Conservation (phyloP, 163 green algal genomes). For the Scenedesmus sp. region DNA sequence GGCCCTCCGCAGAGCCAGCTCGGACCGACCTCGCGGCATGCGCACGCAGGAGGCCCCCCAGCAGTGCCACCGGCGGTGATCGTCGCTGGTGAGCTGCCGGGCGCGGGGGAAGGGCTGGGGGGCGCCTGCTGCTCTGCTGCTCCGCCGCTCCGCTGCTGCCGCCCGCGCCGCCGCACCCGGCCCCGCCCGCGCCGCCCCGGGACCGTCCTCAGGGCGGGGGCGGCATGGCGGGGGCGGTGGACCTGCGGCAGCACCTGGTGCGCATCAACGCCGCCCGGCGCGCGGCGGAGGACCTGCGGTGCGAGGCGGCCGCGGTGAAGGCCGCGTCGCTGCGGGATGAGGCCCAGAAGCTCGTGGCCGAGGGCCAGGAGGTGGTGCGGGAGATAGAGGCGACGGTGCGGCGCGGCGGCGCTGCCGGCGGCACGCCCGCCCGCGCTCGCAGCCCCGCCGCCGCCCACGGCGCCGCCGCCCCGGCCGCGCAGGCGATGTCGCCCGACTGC, state of each 20-base stretch:
- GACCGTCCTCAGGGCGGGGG: too few relatives aligned
- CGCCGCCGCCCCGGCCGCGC: neutral
- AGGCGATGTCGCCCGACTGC: conserved; percentile 14
- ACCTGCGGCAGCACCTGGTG: neutral
- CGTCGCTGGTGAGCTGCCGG: too few relatives aligned
- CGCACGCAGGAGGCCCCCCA: too few relatives aligned
- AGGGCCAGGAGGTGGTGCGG: neutral
- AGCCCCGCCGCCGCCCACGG: neutral
- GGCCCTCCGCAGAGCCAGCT: too few relatives aligned
- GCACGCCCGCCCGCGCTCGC: neutral
- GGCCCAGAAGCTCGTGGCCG: neutral
- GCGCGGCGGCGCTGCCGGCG: neutral
- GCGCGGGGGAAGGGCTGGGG: too few relatives aligned
- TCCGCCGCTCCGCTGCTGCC: too few relatives aligned
- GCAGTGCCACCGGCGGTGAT: too few relatives aligned
- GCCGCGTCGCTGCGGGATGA: conserved; percentile 1
- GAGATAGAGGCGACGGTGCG: conserved; percentile 13
- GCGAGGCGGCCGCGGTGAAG: neutral
- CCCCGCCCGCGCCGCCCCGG: too few relatives aligned
- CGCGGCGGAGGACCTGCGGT: conserved; percentile 13
- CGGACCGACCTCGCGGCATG: too few relatives aligned
- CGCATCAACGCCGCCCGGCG: conserved; percentile 23
- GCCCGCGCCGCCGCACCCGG: too few relatives aligned
- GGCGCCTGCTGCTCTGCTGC: too few relatives aligned
- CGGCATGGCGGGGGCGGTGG: too few relatives aligned